Evolutionary conservation across 345 rosid species (phyloP).

Genomic region (rapeseed (Brassica napus)): DNA sequence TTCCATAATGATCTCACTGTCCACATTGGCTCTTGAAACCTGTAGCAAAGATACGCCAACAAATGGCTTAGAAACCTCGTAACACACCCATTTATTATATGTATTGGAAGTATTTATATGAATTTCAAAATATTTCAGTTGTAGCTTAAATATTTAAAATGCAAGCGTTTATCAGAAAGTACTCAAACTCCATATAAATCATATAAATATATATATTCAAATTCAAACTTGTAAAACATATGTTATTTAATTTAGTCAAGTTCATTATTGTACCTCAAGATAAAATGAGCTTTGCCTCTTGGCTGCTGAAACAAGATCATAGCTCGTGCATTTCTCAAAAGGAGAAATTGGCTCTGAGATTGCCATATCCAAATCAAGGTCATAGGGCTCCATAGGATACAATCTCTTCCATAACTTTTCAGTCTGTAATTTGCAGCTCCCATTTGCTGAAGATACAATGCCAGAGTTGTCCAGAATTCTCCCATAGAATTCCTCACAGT

Average conservation of each 20-base stretch:
- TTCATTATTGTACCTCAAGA: slow-evolving; percentile 56
- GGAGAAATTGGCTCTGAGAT: not conserved
- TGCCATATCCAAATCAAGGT: slow-evolving; percentile 44
- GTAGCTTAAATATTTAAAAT: slow-evolving; percentile 4
- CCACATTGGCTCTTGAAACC: slow-evolving; percentile 71
- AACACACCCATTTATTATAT: not conserved
- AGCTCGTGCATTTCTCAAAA: slow-evolving; percentile 9
- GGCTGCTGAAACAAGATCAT: slow-evolving; percentile 80
- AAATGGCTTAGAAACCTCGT: slow-evolving; percentile 45
- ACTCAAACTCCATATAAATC: not conserved
- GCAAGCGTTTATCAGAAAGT: slow-evolving; percentile 43
- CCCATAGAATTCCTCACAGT: slow-evolving; percentile 63
- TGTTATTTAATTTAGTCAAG: not conserved
- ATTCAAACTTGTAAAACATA: not conserved
- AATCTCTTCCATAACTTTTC: slow-evolving; percentile 58
- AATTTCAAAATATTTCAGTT: not conserved
- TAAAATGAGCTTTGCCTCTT: slow-evolving; percentile 85
- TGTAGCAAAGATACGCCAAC: slow-evolving; percentile 56
- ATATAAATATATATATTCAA: not conserved
- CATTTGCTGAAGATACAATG: slow-evolving; percentile 60
- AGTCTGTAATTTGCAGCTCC: slow-evolving; percentile 46
- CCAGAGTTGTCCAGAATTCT: slow-evolving; percentile 54
- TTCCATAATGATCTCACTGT: slow-evolving; percentile 61
- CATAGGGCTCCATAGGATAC: slow-evolving; percentile 66
- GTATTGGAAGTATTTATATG: not conserved